phyloP scores from a whole-genome alignment of 331 rosid species.

The Phaseolus coccineus region DNA sequence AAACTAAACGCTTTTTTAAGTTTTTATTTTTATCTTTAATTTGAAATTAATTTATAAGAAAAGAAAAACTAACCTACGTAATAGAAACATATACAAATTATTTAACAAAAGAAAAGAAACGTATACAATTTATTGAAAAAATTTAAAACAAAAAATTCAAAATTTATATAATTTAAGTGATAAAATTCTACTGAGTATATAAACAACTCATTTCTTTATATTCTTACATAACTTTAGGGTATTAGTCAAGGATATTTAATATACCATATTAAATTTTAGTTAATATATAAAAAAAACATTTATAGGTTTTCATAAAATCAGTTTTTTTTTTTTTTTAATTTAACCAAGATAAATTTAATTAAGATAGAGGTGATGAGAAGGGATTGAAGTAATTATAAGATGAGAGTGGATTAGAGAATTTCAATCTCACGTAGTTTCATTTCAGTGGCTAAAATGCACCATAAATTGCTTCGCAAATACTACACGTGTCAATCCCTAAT shows the following conservation, averaged over 20 bases:
- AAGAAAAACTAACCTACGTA: background rate
- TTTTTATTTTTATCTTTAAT: too few relatives aligned
- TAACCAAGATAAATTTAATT: too few relatives aligned
- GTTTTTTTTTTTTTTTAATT: background rate
- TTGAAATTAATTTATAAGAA: too few relatives aligned
- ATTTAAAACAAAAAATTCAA: background rate
- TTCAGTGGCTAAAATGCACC: background rate
- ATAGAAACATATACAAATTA: too few relatives aligned
- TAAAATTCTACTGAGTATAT: background rate
- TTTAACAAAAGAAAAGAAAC: too few relatives aligned
- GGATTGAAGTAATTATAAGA: too few relatives aligned
- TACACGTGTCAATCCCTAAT: conserved; percentile 27
- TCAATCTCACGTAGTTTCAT: background rate
- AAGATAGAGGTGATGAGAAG: background rate
- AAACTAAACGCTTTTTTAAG: too few relatives aligned
- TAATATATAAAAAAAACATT: background rate
- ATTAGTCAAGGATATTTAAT: background rate
- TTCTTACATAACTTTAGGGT: background rate
- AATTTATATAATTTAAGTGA: background rate
- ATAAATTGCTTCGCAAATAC: background rate
- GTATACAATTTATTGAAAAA: too few relatives aligned
- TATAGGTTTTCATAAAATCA: background rate
- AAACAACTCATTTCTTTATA: background rate
- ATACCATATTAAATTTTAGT: background rate
- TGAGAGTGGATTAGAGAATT: background rate